These are phyloP conservation scores for Coelastrella sp. DNA, from an alignment of 139 green algal species.

Conservation along the genomic window DNA sequence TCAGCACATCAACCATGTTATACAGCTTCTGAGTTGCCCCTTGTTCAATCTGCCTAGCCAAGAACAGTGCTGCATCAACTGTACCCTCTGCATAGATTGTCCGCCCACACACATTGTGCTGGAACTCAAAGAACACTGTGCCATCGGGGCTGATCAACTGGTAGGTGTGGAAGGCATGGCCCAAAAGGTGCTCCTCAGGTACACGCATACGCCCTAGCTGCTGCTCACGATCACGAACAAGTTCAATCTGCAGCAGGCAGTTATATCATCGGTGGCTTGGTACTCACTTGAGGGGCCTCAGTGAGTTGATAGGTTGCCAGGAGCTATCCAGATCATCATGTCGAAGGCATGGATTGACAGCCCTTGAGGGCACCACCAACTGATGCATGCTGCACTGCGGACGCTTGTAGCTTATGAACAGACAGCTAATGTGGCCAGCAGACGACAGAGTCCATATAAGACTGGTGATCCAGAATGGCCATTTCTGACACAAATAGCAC, in stretches of 20 bases:
- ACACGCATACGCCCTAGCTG: constrained; percentile 87
- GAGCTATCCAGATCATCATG: no score
- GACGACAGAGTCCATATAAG: no score
- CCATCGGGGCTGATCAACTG: constrained; percentile 85
- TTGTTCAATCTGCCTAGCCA: constrained; percentile 75
- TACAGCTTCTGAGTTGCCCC: constrained; percentile 85
- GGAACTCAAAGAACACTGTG: constrained; percentile 94
- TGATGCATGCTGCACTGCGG: no score
- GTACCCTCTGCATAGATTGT: constrained; percentile 97
- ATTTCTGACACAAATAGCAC: not conserved
- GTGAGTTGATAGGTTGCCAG: no score
- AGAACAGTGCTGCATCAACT: constrained; percentile 94
- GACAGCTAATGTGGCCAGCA: no score
- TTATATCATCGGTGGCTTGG: no score
- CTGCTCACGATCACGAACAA: constrained; percentile 54
- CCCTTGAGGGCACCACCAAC: no score
- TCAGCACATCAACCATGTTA: constrained; percentile 99
- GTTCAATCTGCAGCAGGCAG: constrained; percentile 22
- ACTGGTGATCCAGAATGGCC: not conserved
- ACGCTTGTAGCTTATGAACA: no score
- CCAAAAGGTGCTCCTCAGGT: constrained; percentile 73
- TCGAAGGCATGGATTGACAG: no score
- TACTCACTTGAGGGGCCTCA: no score
- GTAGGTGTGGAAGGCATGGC: constrained; percentile 99
- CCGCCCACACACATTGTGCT: constrained; percentile 97